Percentiles rank a stretch among this genome's conserved stretches.
Evolutionary conservation across 106 monocot species (phyloP).

Genomic region (Triglochin maritima): DNA sequence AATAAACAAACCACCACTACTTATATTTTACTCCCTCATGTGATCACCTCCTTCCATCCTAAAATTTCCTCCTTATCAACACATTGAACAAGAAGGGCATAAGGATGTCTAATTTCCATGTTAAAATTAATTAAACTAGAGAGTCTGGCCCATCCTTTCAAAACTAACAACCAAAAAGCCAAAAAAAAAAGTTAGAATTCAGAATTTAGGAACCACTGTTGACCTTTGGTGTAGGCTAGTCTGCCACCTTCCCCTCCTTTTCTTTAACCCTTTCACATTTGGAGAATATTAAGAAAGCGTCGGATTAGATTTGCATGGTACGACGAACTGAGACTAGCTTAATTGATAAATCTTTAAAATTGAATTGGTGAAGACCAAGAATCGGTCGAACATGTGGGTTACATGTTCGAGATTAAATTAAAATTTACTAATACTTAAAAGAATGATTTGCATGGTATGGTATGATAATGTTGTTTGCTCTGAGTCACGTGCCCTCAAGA

Average conservation of each 20-base stretch:
- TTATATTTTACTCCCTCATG: slow-evolving; percentile 4
- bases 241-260: background rate
- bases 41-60: background rate
- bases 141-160: background rate
- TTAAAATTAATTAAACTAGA: background rate
- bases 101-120: background rate
- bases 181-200: background rate
- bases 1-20: background rate
- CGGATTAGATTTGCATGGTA: background rate
- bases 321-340: too few species aligned
- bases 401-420: too few species aligned
- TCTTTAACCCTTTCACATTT: background rate
- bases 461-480: too few species aligned
- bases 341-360: too few species aligned
- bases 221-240: background rate
- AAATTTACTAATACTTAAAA: too few species aligned
- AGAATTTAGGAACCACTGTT: background rate
- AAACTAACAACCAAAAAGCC: background rate
- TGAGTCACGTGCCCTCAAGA: background rate
- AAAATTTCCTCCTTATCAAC: too few species aligned
- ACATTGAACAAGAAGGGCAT: background rate
- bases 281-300: background rate
- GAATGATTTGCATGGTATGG: too few species aligned
- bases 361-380: too few species aligned
- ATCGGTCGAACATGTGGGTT: too few species aligned